These are phyloP conservation scores for Cryptococcus jaspeensis DNA, from an alignment of 1,284 basidiomycete species.

Conservation along the genomic window DNA sequence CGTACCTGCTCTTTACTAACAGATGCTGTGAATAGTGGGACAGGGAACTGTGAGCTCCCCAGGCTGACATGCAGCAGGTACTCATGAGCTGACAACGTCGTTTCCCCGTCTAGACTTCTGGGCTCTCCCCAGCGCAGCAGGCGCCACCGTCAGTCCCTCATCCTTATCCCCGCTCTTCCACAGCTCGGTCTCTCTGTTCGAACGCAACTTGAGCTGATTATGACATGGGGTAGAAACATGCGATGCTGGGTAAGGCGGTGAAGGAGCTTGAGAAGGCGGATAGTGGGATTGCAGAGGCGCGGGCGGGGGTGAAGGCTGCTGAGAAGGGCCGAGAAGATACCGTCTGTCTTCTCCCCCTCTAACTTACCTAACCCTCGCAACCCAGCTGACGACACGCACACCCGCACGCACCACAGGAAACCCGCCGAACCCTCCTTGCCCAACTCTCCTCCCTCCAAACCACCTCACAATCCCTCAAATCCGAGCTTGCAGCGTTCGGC, in stretches of 20 bases:
- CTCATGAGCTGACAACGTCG: too few relatives aligned
- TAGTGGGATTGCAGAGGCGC: constrained; percentile 35
- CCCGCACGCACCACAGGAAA: constrained; percentile 55
- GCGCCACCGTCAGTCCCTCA: constrained; percentile 61
- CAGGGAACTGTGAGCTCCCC: constrained; percentile 74
- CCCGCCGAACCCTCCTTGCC: constrained; percentile 56
- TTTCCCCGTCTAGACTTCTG: constrained; percentile 66
- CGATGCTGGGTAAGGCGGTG: constrained; percentile 60
- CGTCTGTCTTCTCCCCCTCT: constrained; percentile 49
- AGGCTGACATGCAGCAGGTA: too few relatives aligned
- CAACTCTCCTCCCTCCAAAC: constrained; percentile 47
- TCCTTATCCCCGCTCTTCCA: too few relatives aligned
- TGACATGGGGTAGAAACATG: constrained; percentile 46
- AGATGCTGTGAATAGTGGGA: constrained; percentile 55
- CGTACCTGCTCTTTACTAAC: constrained; percentile 1
- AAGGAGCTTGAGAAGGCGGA: constrained; percentile 56
- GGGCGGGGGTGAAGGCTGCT: constrained; percentile 57
- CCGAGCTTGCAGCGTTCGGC: constrained; percentile 63
- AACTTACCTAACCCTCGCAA: not conserved
- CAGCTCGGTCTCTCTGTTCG: not conserved
- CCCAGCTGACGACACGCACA: not conserved
- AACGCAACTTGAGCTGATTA: not conserved
- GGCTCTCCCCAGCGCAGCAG: constrained; percentile 84
- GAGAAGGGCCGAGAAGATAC: constrained; percentile 63
- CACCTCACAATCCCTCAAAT: constrained; percentile 51